Conservation (phyloP, 148 eudicot genomes). For the Vaccinium darrowii region DNA sequence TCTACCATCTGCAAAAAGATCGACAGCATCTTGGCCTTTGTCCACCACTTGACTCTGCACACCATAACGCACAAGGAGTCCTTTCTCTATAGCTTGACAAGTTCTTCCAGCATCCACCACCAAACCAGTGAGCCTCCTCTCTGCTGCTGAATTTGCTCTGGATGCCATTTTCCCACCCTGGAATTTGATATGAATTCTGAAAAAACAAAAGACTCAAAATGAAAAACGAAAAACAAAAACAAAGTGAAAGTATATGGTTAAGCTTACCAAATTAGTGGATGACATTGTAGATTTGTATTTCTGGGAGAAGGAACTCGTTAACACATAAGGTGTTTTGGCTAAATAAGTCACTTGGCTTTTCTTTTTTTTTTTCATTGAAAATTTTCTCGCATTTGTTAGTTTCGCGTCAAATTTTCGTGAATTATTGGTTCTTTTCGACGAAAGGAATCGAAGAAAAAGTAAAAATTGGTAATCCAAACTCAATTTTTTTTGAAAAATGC, state of each 20-base stretch:
- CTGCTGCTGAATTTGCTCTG: background rate
- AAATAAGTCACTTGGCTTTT: too few relatives aligned
- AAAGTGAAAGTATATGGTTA: background rate
- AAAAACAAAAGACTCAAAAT: background rate
- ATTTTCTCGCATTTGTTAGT: too few relatives aligned
- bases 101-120: slow-evolving; percentile 1
- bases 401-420: too few relatives aligned
- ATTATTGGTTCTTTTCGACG: too few relatives aligned
- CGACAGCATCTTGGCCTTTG: background rate
- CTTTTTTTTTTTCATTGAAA: too few relatives aligned
- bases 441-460: too few relatives aligned
- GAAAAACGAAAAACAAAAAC: background rate
- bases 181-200: background rate
- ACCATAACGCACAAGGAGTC: background rate
- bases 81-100: slow-evolving; percentile 5
- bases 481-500: too few relatives aligned
- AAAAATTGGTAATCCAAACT: too few relatives aligned
- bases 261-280: background rate
- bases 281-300: too few relatives aligned
- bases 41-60: background rate
- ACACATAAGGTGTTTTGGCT: too few relatives aligned
- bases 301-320: too few relatives aligned
- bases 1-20: background rate
- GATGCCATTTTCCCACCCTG: background rate
- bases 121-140: slow-evolving; percentile 8